Evolutionary conservation across 805 yeast species (phyloP), one percentile per base, ranked within the genome.

Genomic region (Myxozyma nipponensis): DNA sequence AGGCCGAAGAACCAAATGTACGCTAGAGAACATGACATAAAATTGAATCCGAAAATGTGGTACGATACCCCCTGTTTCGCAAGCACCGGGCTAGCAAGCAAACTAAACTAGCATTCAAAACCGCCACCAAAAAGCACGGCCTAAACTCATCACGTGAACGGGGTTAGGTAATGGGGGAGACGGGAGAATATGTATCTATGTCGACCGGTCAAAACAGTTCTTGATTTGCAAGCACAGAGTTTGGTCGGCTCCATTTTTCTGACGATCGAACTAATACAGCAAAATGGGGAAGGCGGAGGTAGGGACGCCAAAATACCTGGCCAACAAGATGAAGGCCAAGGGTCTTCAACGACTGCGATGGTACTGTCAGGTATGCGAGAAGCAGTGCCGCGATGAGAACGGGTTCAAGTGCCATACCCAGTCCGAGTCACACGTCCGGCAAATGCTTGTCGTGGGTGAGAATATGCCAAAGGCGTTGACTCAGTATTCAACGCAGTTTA

Each of bases 321-420:
- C 91, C 26, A 87, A 86, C 62, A 81, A 83, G 66, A 76, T 86
- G 75, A 86, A 86, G 69, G 80, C 87, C 23, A 74, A 78, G 42
- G 98, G 98, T 1, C 79, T 90, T 23, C 97, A 90, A 68, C 82
- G 86, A 63, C 77, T 93, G 46, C 75, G 80, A 54, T 91, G 80
- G 75, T 95, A 89, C 68, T 93, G 99, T 67, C 98, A 72, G 44
- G 76, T 87, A 2, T 93, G 99, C 63, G 79, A 77, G 64, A 88
- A 91, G 63, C 99, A 93, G 69, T 90, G 98, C 66, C 72, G 97
- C 48, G 99, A 95, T 66, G 95, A 86, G 56, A 91, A 93, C 69
- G 99, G 98, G 23, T 93, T 86, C 72, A 84, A 85, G 62, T 84
- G 91, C 62, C 99, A 93, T 66, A 75, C 83, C n/a, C 74, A 76